phyloP scores from a whole-genome alignment of 805 yeast species.

The Saturnispora besseyi region DNA sequence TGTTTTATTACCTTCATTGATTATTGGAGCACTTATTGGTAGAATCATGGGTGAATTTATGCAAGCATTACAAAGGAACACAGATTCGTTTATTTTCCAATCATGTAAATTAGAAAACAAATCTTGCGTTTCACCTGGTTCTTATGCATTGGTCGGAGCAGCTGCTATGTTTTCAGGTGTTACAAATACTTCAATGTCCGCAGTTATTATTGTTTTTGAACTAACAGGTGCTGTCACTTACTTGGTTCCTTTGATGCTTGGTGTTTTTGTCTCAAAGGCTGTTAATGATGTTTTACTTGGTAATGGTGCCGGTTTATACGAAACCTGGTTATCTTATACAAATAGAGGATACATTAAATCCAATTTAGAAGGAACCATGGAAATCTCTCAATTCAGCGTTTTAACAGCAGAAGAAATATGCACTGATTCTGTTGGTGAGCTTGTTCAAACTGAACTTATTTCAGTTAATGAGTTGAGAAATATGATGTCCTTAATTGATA shows the following conservation, averaged over 20 bases:
- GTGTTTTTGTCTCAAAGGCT: constrained; percentile 68
- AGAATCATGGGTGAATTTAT: constrained; percentile 46
- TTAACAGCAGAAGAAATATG: constrained; percentile 1
- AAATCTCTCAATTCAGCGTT: constrained; percentile 5
- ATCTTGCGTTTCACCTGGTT: constrained; percentile 70
- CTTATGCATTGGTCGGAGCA: constrained; percentile 84
- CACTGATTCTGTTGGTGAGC: not conserved
- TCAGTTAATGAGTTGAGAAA: not conserved
- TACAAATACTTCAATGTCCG: constrained; percentile 70
- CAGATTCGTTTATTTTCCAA: constrained; percentile 29
- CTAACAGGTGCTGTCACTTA: constrained; percentile 80
- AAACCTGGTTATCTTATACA: constrained; percentile 38
- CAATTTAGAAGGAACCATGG: constrained; percentile 26
- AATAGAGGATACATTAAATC: constrained; percentile 36
- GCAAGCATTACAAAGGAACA: constrained; percentile 37
- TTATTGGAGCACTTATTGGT: constrained; percentile 53
- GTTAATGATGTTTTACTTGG: constrained; percentile 51
- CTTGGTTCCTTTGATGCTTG: constrained; percentile 77
- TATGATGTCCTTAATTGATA: not conserved
- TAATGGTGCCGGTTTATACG: constrained; percentile 52
- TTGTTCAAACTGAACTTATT: not conserved
- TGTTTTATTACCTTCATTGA: constrained; percentile 52
- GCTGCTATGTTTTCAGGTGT: constrained; percentile 76
- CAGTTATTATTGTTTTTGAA: constrained; percentile 75
- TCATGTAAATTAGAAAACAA: constrained; percentile 33